These are phyloP conservation scores for Aquilaria agallochum DNA, from an alignment of 441 rosid genomes.

Conservation along the genomic window DNA sequence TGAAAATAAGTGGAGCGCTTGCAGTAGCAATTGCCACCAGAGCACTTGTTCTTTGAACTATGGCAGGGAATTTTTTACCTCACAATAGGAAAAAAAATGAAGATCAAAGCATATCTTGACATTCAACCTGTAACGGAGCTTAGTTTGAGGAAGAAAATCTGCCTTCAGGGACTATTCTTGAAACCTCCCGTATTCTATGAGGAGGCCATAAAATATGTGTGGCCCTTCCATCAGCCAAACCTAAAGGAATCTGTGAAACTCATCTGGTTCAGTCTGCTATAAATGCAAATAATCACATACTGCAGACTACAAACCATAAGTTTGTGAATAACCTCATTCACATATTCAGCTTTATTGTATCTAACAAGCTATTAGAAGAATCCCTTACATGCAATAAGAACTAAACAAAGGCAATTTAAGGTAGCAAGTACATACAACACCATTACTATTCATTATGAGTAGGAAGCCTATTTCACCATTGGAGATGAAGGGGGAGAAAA, in stretches of 20 bases:
- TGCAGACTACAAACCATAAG: not conserved
- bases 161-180: constrained; percentile 15
- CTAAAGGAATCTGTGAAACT: constrained; percentile 73
- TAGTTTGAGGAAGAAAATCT: constrained; percentile 26
- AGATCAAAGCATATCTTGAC: too few relatives aligned
- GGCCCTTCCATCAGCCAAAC: constrained; percentile 67
- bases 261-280: constrained; percentile 9
- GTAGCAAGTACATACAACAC: not conserved
- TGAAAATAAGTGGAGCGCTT: too few relatives aligned
- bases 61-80: too few relatives aligned
- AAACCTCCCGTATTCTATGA: constrained; percentile 47
- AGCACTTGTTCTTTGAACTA: too few relatives aligned
- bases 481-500: too few relatives aligned
- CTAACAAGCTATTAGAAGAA: not conserved
- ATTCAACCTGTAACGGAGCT: too few relatives aligned
- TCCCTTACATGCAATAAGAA: not conserved
- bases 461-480: not conserved
- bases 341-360: not conserved
- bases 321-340: not conserved
- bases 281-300: not conserved
- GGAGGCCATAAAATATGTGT: constrained; percentile 83
- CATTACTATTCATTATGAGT: not conserved
- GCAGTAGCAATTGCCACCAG: too few relatives aligned
- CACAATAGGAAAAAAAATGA: too few relatives aligned
- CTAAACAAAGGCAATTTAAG: not conserved